These are phyloP conservation scores for Thecamonas trahens DNA, from an alignment of 78 protist genomes.

Conservation along the genomic window DNA sequence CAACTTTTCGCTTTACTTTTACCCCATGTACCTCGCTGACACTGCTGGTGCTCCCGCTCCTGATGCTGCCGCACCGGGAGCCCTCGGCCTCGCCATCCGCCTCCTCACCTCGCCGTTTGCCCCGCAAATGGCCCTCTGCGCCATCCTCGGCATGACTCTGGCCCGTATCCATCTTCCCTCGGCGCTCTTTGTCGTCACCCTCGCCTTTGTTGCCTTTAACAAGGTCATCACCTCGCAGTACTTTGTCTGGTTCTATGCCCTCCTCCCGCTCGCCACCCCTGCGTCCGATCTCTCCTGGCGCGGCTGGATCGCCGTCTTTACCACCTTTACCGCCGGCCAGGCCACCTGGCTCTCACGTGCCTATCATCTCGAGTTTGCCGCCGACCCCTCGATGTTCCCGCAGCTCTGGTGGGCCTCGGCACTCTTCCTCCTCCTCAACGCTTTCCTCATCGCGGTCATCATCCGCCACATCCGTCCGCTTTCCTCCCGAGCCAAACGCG, in stretches of 20 bases:
- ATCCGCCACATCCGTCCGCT: too few relatives aligned
- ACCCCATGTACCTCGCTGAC: slow-evolving; percentile 59
- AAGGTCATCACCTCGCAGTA: slow-evolving; percentile 87
- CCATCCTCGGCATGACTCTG: slow-evolving; percentile 31
- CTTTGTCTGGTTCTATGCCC: slow-evolving; percentile 81
- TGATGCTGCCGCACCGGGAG: slow-evolving; percentile 1
- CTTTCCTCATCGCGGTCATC: too few relatives aligned
- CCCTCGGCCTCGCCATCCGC: neutral
- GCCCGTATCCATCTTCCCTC: slow-evolving; percentile 21
- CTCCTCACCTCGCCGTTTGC: neutral
- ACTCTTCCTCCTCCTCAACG: too few relatives aligned
- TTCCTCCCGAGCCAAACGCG: too few relatives aligned
- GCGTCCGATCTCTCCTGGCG: too few relatives aligned
- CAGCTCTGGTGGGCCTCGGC: too few relatives aligned
- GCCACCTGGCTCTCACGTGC: too few relatives aligned
- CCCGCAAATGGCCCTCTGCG: neutral
- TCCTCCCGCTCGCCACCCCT: slow-evolving; percentile 72
- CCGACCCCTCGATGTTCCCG: too few relatives aligned
- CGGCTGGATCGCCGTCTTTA: too few relatives aligned
- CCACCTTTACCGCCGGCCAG: too few relatives aligned
- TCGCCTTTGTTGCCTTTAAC: slow-evolving; percentile 88
- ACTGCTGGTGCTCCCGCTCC: neutral
- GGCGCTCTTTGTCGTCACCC: slow-evolving; percentile 54
- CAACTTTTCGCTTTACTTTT: slow-evolving; percentile 85
- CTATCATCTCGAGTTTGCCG: too few relatives aligned